Evolutionary conservation across 345 rosid genomes (phyloP).

Genomic region (Camelina neglecta): DNA sequence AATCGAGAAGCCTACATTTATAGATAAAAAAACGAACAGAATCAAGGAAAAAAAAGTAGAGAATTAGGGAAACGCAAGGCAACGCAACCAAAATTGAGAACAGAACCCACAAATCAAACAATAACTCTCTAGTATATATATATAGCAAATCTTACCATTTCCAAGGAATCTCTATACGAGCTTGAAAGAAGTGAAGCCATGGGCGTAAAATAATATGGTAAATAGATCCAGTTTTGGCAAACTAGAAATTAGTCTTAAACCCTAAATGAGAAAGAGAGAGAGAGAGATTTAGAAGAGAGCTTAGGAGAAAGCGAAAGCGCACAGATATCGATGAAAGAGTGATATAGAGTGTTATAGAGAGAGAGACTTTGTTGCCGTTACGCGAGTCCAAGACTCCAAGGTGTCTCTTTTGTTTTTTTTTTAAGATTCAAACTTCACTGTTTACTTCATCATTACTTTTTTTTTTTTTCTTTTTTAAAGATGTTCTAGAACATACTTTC

Average conservation of each 20-base stretch:
- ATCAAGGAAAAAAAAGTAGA: neutral
- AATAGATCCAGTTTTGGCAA: constrained; percentile 11
- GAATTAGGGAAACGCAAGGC: neutral
- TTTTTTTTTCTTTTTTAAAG: too few species aligned
- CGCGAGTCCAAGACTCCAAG: constrained; percentile 27
- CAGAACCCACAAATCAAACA: neutral
- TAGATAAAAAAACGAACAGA: neutral
- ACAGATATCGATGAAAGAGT: constrained; percentile 28
- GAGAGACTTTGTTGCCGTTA: constrained; percentile 38
- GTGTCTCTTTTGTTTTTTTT: too few species aligned
- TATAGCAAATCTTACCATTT: constrained; percentile 14
- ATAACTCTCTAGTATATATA: neutral
- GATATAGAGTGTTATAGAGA: neutral
- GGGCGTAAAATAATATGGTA: neutral
- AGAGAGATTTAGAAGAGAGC: constrained; percentile 21
- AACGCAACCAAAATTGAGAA: constrained; percentile 11
- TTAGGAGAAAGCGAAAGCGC: constrained; percentile 22
- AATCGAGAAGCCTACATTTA: neutral
- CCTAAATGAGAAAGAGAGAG: constrained; percentile 22
- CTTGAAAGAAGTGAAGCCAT: constrained; percentile 35
- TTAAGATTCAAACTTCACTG: too few species aligned
- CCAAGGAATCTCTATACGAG: constrained; percentile 29
- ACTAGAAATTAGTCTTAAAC: constrained; percentile 33
- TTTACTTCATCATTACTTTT: too few species aligned
- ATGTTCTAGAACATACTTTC: too few species aligned